Base-by-base conservation (phyloP, 2,329 filamentous ascomycete genomes). In the Fusarium sp. region DNA sequence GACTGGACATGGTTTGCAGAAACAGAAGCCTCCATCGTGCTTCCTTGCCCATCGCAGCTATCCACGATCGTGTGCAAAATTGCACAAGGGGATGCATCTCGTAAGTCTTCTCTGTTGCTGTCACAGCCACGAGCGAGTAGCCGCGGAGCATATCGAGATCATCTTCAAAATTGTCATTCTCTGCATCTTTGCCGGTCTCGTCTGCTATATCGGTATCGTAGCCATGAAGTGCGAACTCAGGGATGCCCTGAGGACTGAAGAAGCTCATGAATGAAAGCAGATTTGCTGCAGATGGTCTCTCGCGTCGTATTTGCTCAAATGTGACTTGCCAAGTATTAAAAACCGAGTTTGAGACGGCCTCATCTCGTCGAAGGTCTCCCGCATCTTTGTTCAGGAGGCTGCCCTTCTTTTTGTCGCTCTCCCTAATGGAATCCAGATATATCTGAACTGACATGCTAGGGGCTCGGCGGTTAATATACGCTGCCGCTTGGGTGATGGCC, bases 371-470 rank as follows among this genome's bases (percentile, higher is more conserved):
- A 10, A 76, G 50, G 47, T 71, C 61, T 7, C 69, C 72, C 2
- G n/a, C 61, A 4, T 80, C 73, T 17, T 62, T 26, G 7, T 75
- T 56, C 0, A 79, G 62, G 22, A 79, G 73, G 13, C n/a, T 73
- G 0, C 53, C 62, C 40, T 63, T 75, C 22, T 75, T 73, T 14
- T 64, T 45, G 6, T 78, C 71, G 52, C 71, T 78, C 26, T 76
- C 69, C 4, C 54, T 51, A 19, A 81, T 72, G 1, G 73, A 40
- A 6, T 75, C 43, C 0, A 81, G 60, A 47, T 83, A 84, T 7
- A 54, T 39, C 26, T 56, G 5, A 0, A 80, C 57, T 1, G 76
- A 75, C 17, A 58, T 62, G 2, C 65, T 63, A 0, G 74, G 74
- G 6, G 34, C 38, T 10, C 71, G 62, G 5, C 65, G 59, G 4